Evolutionary conservation across 2,329 filamentous ascomycete genomes (phyloP), one percentile per base, ranked within the genome.

Genomic region (Colletotrichum falcatum): DNA sequence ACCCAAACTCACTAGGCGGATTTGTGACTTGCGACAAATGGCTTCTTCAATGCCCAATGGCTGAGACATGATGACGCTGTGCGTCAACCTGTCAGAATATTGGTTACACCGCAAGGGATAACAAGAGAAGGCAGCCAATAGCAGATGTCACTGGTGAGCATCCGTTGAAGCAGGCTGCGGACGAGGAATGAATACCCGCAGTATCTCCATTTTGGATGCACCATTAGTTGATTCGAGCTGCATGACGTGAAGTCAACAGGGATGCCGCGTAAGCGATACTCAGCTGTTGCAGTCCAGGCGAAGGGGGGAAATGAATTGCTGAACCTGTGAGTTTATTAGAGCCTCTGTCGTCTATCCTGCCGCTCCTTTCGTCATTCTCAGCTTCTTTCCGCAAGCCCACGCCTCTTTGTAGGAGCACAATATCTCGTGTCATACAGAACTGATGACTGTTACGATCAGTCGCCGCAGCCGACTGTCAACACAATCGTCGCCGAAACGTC

Each of bases 231-330:
- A 53, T 26, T 28, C 44, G 35, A 23, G 23, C 23, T 33, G 51
- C 35, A 62, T 62, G 60, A 44, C 26, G 35, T 23, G 59, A 35
- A 53, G n/a, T 8, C 20, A 16, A 18, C 33, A 26, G 33, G 35
- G 60, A 62, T 53, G 35, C 26, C 18, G 48, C 60, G 51, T 62
- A 42, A 62, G 48, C 18, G 23, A 39, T 7, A 7, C 33, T 62
- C 60, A 51, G 11, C 48, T 53, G 11, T 35, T 53, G 11, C 48
- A 30, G 48, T 39, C 20, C 23, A 42, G 28, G 18, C 48, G 9
- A 9, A 26, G 46, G 5, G 33, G 20, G 35, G 3, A 8, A 53
- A 20, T 8, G 9, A 61, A n/a, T 28, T 18, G 23, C 14, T 49
- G 28, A 30, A 37, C n/a, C 16, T 33, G 18, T 12, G 9, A 23